Percentiles rank a stretch among this genome's conserved stretches.
phyloP scores from a whole-genome alignment of 2,329 filamentous ascomycete species.

The Trichoderma lentiforme region DNA sequence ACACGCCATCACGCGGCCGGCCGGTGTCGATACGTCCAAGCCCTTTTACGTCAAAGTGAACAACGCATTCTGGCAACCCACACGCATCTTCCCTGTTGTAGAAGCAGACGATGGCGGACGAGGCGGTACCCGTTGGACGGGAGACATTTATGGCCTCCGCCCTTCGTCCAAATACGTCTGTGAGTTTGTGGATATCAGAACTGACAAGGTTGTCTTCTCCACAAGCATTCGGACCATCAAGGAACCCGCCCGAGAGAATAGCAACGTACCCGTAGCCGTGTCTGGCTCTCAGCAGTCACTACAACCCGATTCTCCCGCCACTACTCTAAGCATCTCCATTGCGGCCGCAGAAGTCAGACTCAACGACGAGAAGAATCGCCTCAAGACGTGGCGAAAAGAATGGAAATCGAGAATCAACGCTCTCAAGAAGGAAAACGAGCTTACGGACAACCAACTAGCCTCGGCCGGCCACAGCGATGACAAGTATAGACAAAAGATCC shows the following conservation, averaged over 20 bases:
- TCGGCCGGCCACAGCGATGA: constrained; percentile 72
- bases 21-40: constrained; percentile 64
- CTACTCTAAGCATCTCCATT: constrained; percentile 74
- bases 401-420: constrained; percentile 66
- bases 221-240: constrained; percentile 66
- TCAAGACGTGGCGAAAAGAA: constrained; percentile 71
- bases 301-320: constrained; percentile 71
- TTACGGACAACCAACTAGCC: constrained; percentile 61
- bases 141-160: constrained; percentile 66
- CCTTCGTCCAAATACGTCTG: constrained; percentile 74
- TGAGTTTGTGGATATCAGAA: constrained; percentile 69
- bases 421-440: constrained; percentile 71
- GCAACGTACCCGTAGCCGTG: constrained; percentile 27
- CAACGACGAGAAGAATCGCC: constrained; percentile 63
- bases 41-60: constrained; percentile 79
- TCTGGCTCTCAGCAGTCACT: constrained; percentile 56
- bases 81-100: constrained; percentile 59
- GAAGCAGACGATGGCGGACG: constrained; percentile 33
- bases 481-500: constrained; percentile 69
- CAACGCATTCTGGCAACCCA: constrained; percentile 75
- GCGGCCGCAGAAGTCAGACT: constrained; percentile 68
- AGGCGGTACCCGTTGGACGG: constrained; percentile 60
- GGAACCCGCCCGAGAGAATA: constrained; percentile 38
- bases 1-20: constrained; percentile 33
- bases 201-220: constrained; percentile 64